A percentile compares a stretch with the other conserved stretches of the same genome.
Conservation (phyloP, 225 moss, liverwort and hornwort species). For the Ulota crispa region DNA sequence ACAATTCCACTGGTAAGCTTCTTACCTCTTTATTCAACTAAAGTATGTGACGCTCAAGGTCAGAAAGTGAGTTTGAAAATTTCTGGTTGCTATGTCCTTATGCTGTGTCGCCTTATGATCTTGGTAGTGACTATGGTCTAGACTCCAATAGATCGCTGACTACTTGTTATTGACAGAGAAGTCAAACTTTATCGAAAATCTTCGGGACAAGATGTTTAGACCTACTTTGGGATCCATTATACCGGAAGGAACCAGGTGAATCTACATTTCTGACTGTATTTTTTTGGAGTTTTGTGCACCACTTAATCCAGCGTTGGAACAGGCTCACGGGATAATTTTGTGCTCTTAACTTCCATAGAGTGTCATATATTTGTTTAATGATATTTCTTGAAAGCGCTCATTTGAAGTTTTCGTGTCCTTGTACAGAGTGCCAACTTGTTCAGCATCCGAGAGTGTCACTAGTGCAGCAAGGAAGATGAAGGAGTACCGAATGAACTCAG, state of each 20-base stretch:
- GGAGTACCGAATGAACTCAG: constrained; percentile 90
- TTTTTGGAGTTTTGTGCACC: background rate
- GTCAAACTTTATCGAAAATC: constrained; percentile 90
- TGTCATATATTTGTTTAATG: constrained; percentile 1
- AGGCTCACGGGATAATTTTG: background rate
- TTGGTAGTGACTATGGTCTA: background rate
- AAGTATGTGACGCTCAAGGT: background rate
- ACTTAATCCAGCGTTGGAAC: constrained; percentile 2
- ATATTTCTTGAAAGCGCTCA: background rate
- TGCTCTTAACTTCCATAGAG: background rate
- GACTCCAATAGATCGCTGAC: constrained; percentile 22
- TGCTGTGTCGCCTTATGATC: constrained; percentile 7
- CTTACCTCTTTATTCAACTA: background rate
- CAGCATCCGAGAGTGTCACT: constrained; percentile 82
- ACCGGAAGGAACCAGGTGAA: constrained; percentile 80
- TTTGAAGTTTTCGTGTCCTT: constrained; percentile 15
- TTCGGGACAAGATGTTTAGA: constrained; percentile 98
- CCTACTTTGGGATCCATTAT: constrained; percentile 91
- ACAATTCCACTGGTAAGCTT: constrained; percentile 66
- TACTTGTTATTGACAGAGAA: constrained; percentile 61
- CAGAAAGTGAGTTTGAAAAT: constrained; percentile 6
- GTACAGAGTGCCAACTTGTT: constrained; percentile 80
- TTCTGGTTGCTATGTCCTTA: constrained; percentile 10
- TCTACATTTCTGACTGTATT: background rate
- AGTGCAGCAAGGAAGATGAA: constrained; percentile 95